Evolutionary conservation across 169 alveolate species (phyloP), one percentile per base, ranked within the genome.

Genomic region (Cyclospora cayetanensis): DNA sequence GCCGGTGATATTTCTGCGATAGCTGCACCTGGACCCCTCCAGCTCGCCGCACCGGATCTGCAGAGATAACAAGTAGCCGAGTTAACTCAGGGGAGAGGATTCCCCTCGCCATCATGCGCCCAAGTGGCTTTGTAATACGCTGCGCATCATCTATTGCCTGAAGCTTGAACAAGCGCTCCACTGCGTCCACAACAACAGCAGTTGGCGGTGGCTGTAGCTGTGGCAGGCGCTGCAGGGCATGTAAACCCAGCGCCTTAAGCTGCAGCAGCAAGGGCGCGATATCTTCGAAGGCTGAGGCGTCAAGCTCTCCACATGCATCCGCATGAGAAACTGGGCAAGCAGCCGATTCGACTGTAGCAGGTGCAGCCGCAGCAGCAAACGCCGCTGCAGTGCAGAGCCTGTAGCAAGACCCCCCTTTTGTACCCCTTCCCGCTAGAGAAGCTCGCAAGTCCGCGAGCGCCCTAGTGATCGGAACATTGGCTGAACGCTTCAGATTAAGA

Each of bases 381-480:
- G 86, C 86, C 25, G 34, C 65, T 20, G 86, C 86, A 39, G 86
- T 76, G 50, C 86, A 76, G 31, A 76, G 86, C 18, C 86, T 22
- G 68, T n/a, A 76, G 27, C 86, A 76, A 66, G 68, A 76, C 31
- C 86, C 86, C 65, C 86, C 86, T 31, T 76, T 43, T 11, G 68
- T 27, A 76, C 4, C 37, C 41, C 86, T 39, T 0, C 86, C 86
- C 15, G 86, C 86, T 41, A 76, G 4, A 27, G 86, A 76, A 15
- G 86, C 86, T 43, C 86, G 86, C 86, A 76, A 31, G 50, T 76
- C 86, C 15, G 86, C 86, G 0, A 76, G 66, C 20, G 86, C 68
- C 86, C 86, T 42, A 76, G 68, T 43, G 5, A 76, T 76, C 43
- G 86, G 86, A 76, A 76, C 86, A 76, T 76, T 76, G 86, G 68